Conservation (phyloP, 306 rosid species). For the Canavalia ensiformis region DNA sequence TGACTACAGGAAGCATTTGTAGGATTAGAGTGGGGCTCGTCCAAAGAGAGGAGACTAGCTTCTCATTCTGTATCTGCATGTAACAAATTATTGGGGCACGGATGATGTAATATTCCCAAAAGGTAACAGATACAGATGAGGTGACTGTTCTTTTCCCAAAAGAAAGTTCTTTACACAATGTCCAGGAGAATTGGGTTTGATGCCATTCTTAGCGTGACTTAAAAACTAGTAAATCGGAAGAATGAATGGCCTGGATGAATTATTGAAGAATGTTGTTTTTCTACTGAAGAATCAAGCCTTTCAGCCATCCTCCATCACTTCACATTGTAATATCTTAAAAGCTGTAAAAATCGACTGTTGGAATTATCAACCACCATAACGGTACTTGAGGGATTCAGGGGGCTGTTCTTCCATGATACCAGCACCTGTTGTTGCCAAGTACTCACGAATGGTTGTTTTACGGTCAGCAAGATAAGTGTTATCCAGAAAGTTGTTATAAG, state of each 20-base stretch:
- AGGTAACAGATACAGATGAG: neutral
- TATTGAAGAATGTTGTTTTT: slow-evolving; percentile 27
- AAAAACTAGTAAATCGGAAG: slow-evolving; percentile 17
- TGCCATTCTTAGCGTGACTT: slow-evolving; percentile 13
- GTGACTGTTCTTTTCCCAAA: neutral
- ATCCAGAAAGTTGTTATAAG: slow-evolving; percentile 84
- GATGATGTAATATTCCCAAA: slow-evolving; percentile 8
- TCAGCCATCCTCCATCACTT: slow-evolving; percentile 21
- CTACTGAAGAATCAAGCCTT: slow-evolving; percentile 4
- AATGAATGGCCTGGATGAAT: slow-evolving; percentile 1
- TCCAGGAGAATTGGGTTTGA: neutral
- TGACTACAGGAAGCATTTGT: neutral
- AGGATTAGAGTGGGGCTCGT: neutral
- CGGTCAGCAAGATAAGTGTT: slow-evolving; percentile 96
- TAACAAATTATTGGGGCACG: slow-evolving; percentile 19
- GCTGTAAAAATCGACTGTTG: slow-evolving; percentile 11
- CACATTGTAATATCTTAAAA: neutral
- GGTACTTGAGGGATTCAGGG: slow-evolving; percentile 81
- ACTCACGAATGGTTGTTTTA: slow-evolving; percentile 78
- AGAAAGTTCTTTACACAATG: slow-evolving; percentile 13
- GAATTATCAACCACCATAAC: slow-evolving; percentile 85
- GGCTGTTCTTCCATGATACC: slow-evolving; percentile 98
- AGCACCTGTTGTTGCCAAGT: slow-evolving; percentile 75
- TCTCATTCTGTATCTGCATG: slow-evolving; percentile 18
- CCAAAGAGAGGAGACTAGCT: neutral